phyloP scores from a whole-genome alignment of 331 rosid genomes.

The Acacia pycnantha region DNA sequence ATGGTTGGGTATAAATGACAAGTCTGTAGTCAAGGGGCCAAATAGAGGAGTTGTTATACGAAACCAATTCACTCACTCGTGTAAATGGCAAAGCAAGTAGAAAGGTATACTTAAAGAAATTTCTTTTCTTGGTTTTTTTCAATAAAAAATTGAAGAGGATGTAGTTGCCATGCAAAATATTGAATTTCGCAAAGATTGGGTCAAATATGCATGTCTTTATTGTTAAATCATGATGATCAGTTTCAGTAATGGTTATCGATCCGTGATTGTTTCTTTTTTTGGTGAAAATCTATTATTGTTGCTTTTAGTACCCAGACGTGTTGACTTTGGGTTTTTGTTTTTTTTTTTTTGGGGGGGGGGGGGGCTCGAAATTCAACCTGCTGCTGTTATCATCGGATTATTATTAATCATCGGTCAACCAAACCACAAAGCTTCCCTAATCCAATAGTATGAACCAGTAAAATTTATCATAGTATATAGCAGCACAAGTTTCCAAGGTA shows the following conservation, averaged over 20 bases:
- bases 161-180: background rate
- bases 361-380: background rate
- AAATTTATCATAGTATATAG: constrained; percentile 1
- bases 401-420: constrained; percentile 30
- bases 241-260: background rate
- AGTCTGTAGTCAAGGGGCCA: background rate
- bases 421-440: constrained; percentile 45
- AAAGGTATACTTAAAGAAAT: background rate
- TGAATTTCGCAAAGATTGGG: background rate
- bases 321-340: background rate
- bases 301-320: background rate
- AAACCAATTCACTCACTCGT: constrained; percentile 19
- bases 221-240: background rate
- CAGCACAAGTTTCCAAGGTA: background rate
- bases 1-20: background rate
- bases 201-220: constrained; percentile 5
- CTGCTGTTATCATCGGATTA: background rate
- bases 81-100: background rate
- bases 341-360: no score
- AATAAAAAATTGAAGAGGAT: background rate
- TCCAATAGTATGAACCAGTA: constrained; percentile 26
- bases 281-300: background rate
- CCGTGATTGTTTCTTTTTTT: no score
- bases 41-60: constrained; percentile 30
- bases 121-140: background rate